These are phyloP conservation scores for Pulveroboletus sp. DNA, from an alignment of 768 basidiomycete species.

Conservation along the genomic window DNA sequence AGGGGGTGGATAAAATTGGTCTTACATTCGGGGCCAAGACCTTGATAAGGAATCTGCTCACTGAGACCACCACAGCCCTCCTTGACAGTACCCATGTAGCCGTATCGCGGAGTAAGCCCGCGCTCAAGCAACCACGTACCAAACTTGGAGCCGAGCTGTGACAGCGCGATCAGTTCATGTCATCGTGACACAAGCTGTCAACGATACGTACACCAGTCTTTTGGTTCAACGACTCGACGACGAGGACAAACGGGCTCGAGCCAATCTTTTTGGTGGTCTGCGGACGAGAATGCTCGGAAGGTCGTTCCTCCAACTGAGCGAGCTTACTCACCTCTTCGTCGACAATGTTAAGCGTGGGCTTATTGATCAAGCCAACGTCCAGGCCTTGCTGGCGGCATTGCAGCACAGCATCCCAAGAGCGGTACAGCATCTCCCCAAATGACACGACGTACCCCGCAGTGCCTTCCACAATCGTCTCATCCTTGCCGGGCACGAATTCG, in stretches of 20 bases:
- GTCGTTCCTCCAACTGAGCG: neutral
- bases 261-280: conserved; percentile 71
- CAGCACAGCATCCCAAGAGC: conserved; percentile 80
- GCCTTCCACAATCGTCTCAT: conserved; percentile 78
- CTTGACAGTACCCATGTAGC: conserved; percentile 76
- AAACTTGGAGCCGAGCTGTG: conserved; percentile 71
- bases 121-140: conserved; percentile 88
- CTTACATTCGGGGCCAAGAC: conserved; percentile 75
- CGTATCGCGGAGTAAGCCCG: conserved; percentile 73
- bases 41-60: conserved; percentile 84
- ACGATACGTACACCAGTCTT: conserved; percentile 69
- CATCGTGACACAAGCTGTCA: neutral
- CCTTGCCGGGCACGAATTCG: conserved; percentile 80
- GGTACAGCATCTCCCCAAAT: conserved; percentile 85
- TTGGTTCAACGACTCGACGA: conserved; percentile 84
- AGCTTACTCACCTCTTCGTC: conserved; percentile 63
- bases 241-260: conserved; percentile 70
- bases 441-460: conserved; percentile 80
- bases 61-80: conserved; percentile 75
- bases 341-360: conserved; percentile 76
- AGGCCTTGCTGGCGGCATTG: conserved; percentile 67
- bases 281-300: neutral
- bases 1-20: conserved; percentile 3
- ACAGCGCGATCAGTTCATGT: neutral
- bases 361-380: conserved; percentile 85